Base-by-base conservation (phyloP, 371 early-diverging fungal genomes). In the Circinella minor region DNA sequence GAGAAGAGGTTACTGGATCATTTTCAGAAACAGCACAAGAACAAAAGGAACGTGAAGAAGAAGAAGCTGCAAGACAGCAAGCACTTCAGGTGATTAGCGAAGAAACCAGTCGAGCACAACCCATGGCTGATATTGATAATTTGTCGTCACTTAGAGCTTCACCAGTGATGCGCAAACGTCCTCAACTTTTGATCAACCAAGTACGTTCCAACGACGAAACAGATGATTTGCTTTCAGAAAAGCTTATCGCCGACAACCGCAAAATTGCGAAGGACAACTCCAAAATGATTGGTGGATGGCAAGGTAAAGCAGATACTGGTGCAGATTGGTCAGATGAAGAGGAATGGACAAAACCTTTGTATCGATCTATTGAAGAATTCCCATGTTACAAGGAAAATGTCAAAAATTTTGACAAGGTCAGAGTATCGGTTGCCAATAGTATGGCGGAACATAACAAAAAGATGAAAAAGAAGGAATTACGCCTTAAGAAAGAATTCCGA, bases 241-340 rank as follows among this genome's bases (percentile, higher is more conserved):
- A 84, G 13, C 85, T 92, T 9, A 81, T 90, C 39, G 76, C 76
- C 4, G 89, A 90, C 38, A 92, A 92, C 70, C 85, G 81, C 34
- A 73, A 77, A 8, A 71, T 80, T 1, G 92, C 92, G 10, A 81
- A 82, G 59, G 75, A 79, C 15, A 84, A 83, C 55, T 82, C 87
- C 3, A 67, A 71, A 4, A 74, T 86, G 65, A 70, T 80, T 38
- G 75, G 74, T 14, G 81, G 84, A 8, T 70, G 85, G 81, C 75
- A 75, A 71, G 77, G 69, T 67, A 71, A 70, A 54, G 66, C 59
- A 14, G 79, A 79, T 18, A 65, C 75, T 43, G 55, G 64, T 4
- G 75, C 75, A 8, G 74, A 79, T 66, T 81, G 84, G 83, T 65
- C 83, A 57, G 73, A 89, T 61, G 67, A 78, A 46, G 77, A 80